phyloP scores from a whole-genome alignment of 495 filamentous ascomycete species.

The Trichoderma virens region DNA sequence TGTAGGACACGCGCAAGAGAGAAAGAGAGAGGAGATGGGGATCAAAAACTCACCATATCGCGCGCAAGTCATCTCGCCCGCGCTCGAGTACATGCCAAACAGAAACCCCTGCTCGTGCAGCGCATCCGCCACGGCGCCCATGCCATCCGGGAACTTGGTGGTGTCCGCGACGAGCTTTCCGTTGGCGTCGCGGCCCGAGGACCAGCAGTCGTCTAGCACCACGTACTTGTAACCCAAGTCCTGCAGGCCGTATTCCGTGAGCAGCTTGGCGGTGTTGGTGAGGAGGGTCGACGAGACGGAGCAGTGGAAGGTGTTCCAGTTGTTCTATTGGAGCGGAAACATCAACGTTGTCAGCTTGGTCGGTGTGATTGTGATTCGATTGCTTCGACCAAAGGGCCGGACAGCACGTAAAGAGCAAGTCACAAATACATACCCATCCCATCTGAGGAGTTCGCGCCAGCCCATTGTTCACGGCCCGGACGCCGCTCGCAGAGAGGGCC shows the following conservation, averaged over 20 bases:
- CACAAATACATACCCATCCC: constrained; percentile 8
- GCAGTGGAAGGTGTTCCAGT: constrained; percentile 48
- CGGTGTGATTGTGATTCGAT: no score
- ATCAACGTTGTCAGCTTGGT: no score
- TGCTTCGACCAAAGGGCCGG: no score
- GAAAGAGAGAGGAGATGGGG: no score
- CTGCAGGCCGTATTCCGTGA: constrained; percentile 41
- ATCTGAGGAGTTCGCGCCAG: neutral
- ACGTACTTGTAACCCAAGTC: constrained; percentile 52
- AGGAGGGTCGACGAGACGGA: constrained; percentile 41
- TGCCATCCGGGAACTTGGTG: constrained; percentile 50
- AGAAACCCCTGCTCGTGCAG: constrained; percentile 50
- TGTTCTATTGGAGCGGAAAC: no score
- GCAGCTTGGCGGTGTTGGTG: constrained; percentile 34
- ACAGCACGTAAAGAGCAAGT: no score
- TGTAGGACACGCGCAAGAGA: no score
- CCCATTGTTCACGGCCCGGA: neutral
- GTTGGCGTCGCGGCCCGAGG: constrained; percentile 28
- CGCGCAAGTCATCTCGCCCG: constrained; percentile 51
- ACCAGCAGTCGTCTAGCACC: constrained; percentile 51
- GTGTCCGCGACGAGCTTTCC: constrained; percentile 43
- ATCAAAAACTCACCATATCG: constrained; percentile 36
- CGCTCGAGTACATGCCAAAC: constrained; percentile 54
- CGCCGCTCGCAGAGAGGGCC: neutral
- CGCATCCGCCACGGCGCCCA: constrained; percentile 42